Base-by-base conservation (phyloP, 805 yeast species). In the Schwanniomyces yamadae region DNA sequence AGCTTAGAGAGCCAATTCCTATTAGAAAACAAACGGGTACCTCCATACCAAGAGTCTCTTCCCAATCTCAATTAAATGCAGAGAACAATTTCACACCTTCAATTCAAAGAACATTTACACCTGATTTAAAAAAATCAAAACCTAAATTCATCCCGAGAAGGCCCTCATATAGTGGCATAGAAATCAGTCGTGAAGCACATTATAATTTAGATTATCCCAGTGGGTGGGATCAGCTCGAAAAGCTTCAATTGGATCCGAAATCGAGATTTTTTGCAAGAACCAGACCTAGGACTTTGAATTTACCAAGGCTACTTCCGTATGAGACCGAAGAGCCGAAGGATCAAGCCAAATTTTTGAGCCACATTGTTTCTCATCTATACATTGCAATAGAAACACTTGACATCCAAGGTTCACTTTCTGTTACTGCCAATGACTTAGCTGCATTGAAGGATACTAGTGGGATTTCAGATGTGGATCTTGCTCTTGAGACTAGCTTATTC, bases 321-420 rank as follows among this genome's bases (percentile, higher is more conserved):
- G 63, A 69, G 28, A 75, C 82, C 0, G 97, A 88, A 55, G 49
- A 77, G 1, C 79, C 78, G 11, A 62, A 63, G 22, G 95, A 84
- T 39, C 84, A 80, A 39, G 83, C 86, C 12, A 73, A 71, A 36
- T 89, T 88, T 48, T 64, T 91, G 25, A 73, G 85, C 28, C 93
- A 84, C 51, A 84, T 91, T n/a, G 71, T 90, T 21, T 74, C 83
- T 2, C 88, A 86, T 57, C 58, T 93, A 13, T 85, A 85, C 55
- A 77, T 86, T 37, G 88, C 96, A 7, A 73, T 86, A 31, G 72
- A 77, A 39, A 76, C 93, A 3, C 64, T 82, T 42, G 95, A 88
- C 54, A 65, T 88, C 11, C 82, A 78, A 49, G 91, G 95, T 2
- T 65, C 75, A 6, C 64, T 87, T 15, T 72, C 78, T 3, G 76